Evolutionary conservation across 2,329 filamentous ascomycete species (phyloP), one percentile per base, ranked within the genome.

Genomic region (Cladosporium sp.): DNA sequence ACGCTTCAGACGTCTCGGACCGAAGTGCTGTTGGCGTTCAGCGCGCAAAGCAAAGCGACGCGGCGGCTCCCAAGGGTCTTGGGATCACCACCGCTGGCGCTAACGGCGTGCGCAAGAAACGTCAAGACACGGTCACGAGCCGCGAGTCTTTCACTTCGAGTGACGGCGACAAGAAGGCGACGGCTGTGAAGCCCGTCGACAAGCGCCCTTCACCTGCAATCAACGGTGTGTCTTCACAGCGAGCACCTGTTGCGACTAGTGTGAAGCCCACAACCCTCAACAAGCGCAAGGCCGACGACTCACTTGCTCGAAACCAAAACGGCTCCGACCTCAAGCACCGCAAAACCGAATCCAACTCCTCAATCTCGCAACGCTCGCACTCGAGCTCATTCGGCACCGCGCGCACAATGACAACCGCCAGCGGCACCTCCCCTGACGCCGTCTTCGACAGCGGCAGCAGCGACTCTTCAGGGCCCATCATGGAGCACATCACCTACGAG

Each of bases 1-100:
- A 81, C 63, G 77, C 78, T 28, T 83, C 80, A 16, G 79, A 84
- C 61, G 70, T 78, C 9, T 64, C 65, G 16, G 64, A 64, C 35
- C 54, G 62, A 44, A 57, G 53, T 38, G 60, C 58, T 9, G 48
- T 62, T 4, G 63, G 61, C 28, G 52, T 61, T 11, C 63, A 65
- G 45, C 60, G 59, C 16, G 44, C 44, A 9, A 59, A 55, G 55
- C 58, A 57, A 38, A 33, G 28, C 18, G 63, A 60, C 45, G 60
- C 52, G 71, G 79, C 56, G 70, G 76, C 61, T 69, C 70, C 57
- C 62, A 72, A 62, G 53, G 64, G 62, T 14, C 54, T 72, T 19
- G 72, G 74, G 35, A 68, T 72, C 50, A 74, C 73, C 57, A 44
- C 45, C 9, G 18, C 38, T 10, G 35, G 35, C n/a, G 35, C 32